Percentiles rank a stretch among this genome's conserved stretches.
These are phyloP conservation scores for Aureobasidium pullulans DNA, from an alignment of 2,329 filamentous ascomycete species.

Conservation along the genomic window DNA sequence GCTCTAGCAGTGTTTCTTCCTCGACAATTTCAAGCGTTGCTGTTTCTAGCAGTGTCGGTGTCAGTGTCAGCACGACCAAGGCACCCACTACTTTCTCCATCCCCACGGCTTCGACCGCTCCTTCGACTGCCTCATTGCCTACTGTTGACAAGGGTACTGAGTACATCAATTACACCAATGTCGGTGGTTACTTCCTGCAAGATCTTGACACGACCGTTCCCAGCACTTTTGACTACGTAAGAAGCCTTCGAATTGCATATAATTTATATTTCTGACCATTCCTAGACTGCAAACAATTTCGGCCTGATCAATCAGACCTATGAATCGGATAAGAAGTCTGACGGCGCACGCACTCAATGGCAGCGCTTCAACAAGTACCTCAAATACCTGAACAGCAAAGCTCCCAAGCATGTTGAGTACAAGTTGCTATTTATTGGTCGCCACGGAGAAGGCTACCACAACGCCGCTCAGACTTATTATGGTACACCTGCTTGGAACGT, in stretches of 20 bases:
- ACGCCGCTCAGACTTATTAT: slow-evolving; percentile 59
- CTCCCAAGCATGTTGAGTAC: slow-evolving; percentile 50
- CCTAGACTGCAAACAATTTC: slow-evolving; percentile 53
- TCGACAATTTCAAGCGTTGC: too few species aligned
- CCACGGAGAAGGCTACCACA: slow-evolving; percentile 61
- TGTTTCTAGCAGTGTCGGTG: neutral
- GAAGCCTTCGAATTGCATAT: neutral
- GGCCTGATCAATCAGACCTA: slow-evolving; percentile 59
- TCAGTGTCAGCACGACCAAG: neutral
- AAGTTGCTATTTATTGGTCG: slow-evolving; percentile 62
- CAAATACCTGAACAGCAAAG: slow-evolving; percentile 46
- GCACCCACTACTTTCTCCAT: slow-evolving; percentile 13
- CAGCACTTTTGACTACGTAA: slow-evolving; percentile 56
- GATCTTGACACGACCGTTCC: slow-evolving; percentile 52
- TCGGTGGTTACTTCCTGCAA: slow-evolving; percentile 58
- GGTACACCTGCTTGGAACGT: slow-evolving; percentile 64
- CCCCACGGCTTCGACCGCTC: slow-evolving; percentile 15
- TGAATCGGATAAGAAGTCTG: slow-evolving; percentile 42
- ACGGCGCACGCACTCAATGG: slow-evolving; percentile 53
- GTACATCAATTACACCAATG: slow-evolving; percentile 53
- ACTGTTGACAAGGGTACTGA: slow-evolving; percentile 15
- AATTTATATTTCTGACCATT: neutral
- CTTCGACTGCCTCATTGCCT: slow-evolving; percentile 13
- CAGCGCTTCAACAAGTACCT: slow-evolving; percentile 56
- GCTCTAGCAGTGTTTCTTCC: neutral